These are phyloP conservation scores for Mycena citricolor DNA, from an alignment of 1,284 basidiomycete species.

Conservation along the genomic window DNA sequence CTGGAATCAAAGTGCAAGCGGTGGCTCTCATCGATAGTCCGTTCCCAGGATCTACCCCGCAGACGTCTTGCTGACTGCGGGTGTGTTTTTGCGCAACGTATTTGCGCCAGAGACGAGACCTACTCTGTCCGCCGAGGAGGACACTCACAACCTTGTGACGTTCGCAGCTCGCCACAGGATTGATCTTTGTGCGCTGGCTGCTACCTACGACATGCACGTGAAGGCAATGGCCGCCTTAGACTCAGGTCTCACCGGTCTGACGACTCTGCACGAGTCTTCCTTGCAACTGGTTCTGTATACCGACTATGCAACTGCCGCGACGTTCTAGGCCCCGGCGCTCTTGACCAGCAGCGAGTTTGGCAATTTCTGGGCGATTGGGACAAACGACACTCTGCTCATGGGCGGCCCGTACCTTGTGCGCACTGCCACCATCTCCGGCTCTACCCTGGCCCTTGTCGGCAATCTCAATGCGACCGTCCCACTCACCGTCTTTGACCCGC, in stretches of 20 bases:
- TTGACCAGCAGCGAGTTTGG: slow-evolving; percentile 33
- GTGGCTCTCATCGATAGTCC: no score
- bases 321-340: slow-evolving; percentile 47
- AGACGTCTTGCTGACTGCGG: no score
- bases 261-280: slow-evolving; percentile 64
- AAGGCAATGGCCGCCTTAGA: slow-evolving; percentile 45
- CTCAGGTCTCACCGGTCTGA: slow-evolving; percentile 51
- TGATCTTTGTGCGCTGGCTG: no score
- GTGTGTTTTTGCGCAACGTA: no score
- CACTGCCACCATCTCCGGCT: slow-evolving; percentile 41
- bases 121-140: no score
- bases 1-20: no score
- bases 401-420: slow-evolving; percentile 60
- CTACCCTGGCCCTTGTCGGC: slow-evolving; percentile 42
- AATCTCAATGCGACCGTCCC: slow-evolving; percentile 45
- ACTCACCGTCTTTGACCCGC: slow-evolving; percentile 54
- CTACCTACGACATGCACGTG: no score
- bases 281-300: slow-evolving; percentile 67
- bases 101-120: no score
- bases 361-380: slow-evolving; percentile 51
- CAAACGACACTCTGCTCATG: slow-evolving; percentile 50
- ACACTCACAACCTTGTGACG: no score
- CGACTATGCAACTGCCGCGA: slow-evolving; percentile 61
- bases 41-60: no score
- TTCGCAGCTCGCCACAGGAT: no score